Evolutionary conservation across 345 rosid species (phyloP), one percentile per base, ranked within the genome.

Genomic region (Salix koriyanagi): DNA sequence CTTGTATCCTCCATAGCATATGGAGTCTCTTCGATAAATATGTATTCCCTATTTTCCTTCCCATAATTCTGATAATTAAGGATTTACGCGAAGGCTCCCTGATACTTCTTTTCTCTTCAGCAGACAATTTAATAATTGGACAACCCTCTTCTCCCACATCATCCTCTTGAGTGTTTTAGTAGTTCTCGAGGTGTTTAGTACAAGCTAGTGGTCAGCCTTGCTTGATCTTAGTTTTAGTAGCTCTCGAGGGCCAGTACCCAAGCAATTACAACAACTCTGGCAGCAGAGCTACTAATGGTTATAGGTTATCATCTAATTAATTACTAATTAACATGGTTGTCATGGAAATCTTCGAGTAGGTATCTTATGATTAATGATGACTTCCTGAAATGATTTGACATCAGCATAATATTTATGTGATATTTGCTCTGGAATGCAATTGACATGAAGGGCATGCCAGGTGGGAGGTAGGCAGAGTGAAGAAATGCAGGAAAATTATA

Each of bases 381-480:
- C 32, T 56, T 34, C 7, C n/a, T 36, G 26, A 11, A 56, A 39
- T 19, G 25, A 25, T 36, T 72, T 72, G 9, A 25, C 26, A 0
- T 75, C 39, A 61, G 34, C 72, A 37, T 41, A 41, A 36, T 77
- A 39, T 78, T 61, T 78, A 54, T 84, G 70, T 71, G 70, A 54
- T 81, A 79, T 82, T 78, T 84, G 83, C 79, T 83, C 80, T 75
- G 80, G 78, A 85, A 86, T 89, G 83, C 91, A 83, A 82, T 89
- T 82, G 71, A 84, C 90, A 84, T 87, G 94, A 90, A 18, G 72
- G 67, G 34, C 54, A 82, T 72, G 65, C 83, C 88, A 74, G 96
- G 81, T 91, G 79, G 83, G 79, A 82, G 79, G 85, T 91, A 83
- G 92, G 96, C 86, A 80, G 85, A 73, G 82, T 46, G 60, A 88